Base-by-base conservation (phyloP, 2,329 filamentous ascomycete genomes). In the Cadophora malorum region DNA sequence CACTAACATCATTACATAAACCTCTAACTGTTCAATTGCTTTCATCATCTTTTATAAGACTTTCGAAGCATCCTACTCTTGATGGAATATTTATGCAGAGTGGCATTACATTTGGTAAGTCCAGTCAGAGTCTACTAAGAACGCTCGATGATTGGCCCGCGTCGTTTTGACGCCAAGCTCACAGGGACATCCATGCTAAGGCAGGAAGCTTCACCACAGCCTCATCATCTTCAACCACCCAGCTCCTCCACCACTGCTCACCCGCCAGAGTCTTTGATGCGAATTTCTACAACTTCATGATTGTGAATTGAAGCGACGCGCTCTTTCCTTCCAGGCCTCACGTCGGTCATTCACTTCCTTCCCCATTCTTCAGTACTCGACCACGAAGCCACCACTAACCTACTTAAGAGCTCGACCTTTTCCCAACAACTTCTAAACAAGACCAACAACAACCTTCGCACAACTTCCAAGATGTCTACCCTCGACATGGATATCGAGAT, bases 401-500 rank as follows among this genome's bases (percentile, higher is more conserved):
- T n/a, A 23, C n/a, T 41, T 59, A 31, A 47, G 8, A 53, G 23
- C 14, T 19, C 16, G 41, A 33, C n/a, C 35, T 41, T 7, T 28
- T 33, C 21, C 45, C 21, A 23, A 16, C 14, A 53, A 41, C 16
- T n/a, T 23, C 16, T 9, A 28, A 7, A 19, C 53, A n/a, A 25
- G 25, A 21, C 25, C 45, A 50, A 35, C 60, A 49, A 63, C 45
- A 28, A 50, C 19, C 9, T 28, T 23, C 28, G 14, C 10, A n/a
- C 19, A 16, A 16, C 25, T 52, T 21, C 14, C 63, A 72, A 53
- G 28, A 78, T 77, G 75, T 74, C 74, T 47, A 72, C 72, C 58
- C 31, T 56, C 23, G 78, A 82, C 66, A 89, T 92, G 89, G 90
- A 93, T 79, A 89, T 93, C 66, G 90, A 92, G 71, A 91, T 93